Base-by-base conservation (phyloP, 2,329 filamentous ascomycete species). In the Colletotrichum chlorophyti region DNA sequence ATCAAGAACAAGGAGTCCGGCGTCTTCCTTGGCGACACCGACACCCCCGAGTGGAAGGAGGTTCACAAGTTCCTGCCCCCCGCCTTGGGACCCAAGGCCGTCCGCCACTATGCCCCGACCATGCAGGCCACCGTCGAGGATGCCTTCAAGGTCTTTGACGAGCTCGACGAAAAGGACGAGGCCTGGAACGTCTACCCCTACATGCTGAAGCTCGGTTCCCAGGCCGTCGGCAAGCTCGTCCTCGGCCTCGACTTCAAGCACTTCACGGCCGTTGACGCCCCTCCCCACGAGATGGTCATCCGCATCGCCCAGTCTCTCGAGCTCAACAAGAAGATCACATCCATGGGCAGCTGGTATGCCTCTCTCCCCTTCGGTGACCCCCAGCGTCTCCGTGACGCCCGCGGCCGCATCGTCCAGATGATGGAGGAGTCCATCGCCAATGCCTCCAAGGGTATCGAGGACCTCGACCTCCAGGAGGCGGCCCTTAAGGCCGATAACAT, bases 41-140 rank as follows among this genome's bases (percentile, higher is more conserved):
- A 82, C 17, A 79, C 77, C 0, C 73, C 77, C 14, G 74, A 79
- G 52, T 85, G 80, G 79, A 67, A 69, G 21, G 64, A 78, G 0
- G 78, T 80, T 0, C 86, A 88, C 73, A 88, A 88, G 66, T 88
- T 87, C 68, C 63, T 88, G 1, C 83, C 85, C 0, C 84, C 85
- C 0, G 80, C 83, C 0, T 72, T 88, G 10, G 79, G 79, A 0
- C 84, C 84, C 27, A 86, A 84, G 65, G 85, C 85, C 0, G 83
- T 88, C 5, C 74, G 81, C 1, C 85, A 87, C 63, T 87, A 88
- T 60, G 78, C 82, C 0, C 83, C 84, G 0, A 78, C 76, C 0
- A 87, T 88, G 83, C 83, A 86, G 61, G 68, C 74, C 42, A 80
- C 79, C 0, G 75, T 83, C 2, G 78, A 84, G 62, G 72, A 79